A percentile compares a stretch with the other conserved stretches of the same genome.
These are phyloP conservation scores for Basidiobolus meristosporus DNA, from an alignment of 371 early-diverging fungal genomes.

Conservation along the genomic window DNA sequence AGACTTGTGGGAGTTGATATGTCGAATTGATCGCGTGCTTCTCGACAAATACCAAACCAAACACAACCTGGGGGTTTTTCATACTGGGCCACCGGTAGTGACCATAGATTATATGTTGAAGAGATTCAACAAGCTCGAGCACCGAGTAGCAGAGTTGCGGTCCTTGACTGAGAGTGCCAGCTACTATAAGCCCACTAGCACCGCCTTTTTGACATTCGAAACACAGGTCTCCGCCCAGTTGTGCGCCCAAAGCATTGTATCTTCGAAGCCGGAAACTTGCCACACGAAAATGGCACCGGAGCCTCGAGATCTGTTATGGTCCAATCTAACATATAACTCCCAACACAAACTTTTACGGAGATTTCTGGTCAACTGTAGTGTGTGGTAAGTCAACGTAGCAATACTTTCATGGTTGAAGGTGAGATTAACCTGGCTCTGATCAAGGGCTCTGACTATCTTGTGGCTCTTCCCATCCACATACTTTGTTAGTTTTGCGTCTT, in stretches of 20 bases:
- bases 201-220: slow-evolving; percentile 43
- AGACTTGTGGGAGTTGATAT: no score
- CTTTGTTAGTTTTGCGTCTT: slow-evolving; percentile 37
- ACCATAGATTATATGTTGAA: slow-evolving; percentile 14
- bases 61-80: no score
- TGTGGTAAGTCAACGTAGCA: slow-evolving; percentile 24
- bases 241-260: slow-evolving; percentile 33
- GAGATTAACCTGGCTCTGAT: slow-evolving; percentile 7
- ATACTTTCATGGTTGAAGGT: slow-evolving; percentile 7
- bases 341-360: slow-evolving; percentile 20
- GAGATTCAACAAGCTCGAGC: slow-evolving; percentile 14
- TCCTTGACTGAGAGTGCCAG: background rate
- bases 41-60: slow-evolving; percentile 4
- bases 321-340: slow-evolving; percentile 40
- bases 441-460: slow-evolving; percentile 41
- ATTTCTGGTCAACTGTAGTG: slow-evolving; percentile 22
- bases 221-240: slow-evolving; percentile 21
- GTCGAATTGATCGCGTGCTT: background rate
- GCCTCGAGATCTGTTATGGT: slow-evolving; percentile 82
- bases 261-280: slow-evolving; percentile 42
- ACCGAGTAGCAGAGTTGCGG: slow-evolving; percentile 6
- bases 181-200: slow-evolving; percentile 20
- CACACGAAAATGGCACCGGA: slow-evolving; percentile 67
- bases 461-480: slow-evolving; percentile 46
- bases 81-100: no score